Base-by-base conservation (phyloP, 345 rosid genomes). In the Gossypium herbaceum region DNA sequence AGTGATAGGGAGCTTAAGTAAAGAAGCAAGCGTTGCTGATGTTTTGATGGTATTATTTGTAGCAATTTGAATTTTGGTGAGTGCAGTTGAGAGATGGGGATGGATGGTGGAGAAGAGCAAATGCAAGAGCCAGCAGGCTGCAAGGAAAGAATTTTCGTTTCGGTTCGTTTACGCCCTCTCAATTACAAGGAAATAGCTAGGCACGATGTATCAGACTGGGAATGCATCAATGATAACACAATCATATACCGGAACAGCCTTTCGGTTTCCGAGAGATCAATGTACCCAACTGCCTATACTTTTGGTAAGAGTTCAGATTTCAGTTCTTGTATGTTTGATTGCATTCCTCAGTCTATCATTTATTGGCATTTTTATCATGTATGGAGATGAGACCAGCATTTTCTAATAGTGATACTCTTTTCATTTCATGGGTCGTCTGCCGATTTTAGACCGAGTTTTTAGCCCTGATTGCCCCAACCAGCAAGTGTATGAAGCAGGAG, bases 201-300 rank as follows among this genome's bases (percentile, higher is more conserved):
- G 74, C 76, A 88, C 72, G 99, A 93, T 50, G 87, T 85, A n/a
- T 87, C 86, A 1, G 98, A 95, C 81, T 93, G 99, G 98, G 98
- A 93, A 82, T 93, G 96, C 77, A 88, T 91, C 85, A 88, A 82
- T 78, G 89, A 89, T 9, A 81, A 77, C 76, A 91, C 94, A 13
- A 74, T 95, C 67, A 74, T 93, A 73, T 90, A 84, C 86, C 84
- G 86, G 80, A 91, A 86, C 82, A 90, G 81, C 76, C 91, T 91
- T 78, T 86, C 93, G 13, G 82, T 86, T 78, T 86, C 97, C 2
- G 99, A 95, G 78, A 83, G 98, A 68, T 95, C 97, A 76, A 82
- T 93, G 94, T 91, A 93, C 81, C 97, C 99, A 67, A 75, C 92
- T 84, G 88, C 91, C 9, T 95, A 91, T 70, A 81, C 91, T 68